Base-by-base conservation (phyloP, 2,329 filamentous ascomycete species). In the Aspergillus puulaauensis region DNA sequence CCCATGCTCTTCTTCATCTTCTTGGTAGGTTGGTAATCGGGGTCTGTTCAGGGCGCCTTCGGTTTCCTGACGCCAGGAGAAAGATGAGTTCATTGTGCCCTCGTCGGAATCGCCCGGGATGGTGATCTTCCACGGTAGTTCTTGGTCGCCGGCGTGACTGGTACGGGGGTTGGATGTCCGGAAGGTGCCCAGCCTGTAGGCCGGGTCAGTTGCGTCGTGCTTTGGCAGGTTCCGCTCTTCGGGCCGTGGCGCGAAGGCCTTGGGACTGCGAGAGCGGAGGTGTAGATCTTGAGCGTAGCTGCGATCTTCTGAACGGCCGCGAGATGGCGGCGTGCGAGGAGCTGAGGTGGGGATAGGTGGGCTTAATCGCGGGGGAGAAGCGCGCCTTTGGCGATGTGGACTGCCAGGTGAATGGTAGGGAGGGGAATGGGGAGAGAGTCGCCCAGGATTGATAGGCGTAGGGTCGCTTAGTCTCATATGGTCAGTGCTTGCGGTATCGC, bases 251-350 rank as follows among this genome's bases (percentile, higher is more conserved):
- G 68, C 68, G 8, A 67, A 65, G 9, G 67, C 54, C 23, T 64
- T 68, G 6, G 74, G 74, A 52, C 70, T 74, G 27, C 74, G 71
- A 17, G 73, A 75, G 23, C 73, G 71, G 52, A 74, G 63, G 49
- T 74, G 70, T 5, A 76, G 63, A 27, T 74, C 65, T 46, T 69
- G 62, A 6, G 72, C 67, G 58, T 74, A 72, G 7, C 57, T 61
- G 35, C 59, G 58, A 4, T 60, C 64, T 17, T 59, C 33, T 35
- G 52, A 40, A 19, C 65, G 66, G 23, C 63, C 62, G 39, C 64
- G 62, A 23, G 60, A 61, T 21, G 59, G 51, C 12, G 60, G 61
- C 35, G 53, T 58, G 43, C 55, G 50, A 19, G 58, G 59, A 37
- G 21, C 31, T 15, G 54, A 55, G 41, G 47, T 48, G 14, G 54